Evolutionary conservation across 2,329 filamentous ascomycete species (phyloP), one percentile per base, ranked within the genome.

Genomic region (Chaetomium strumarium): DNA sequence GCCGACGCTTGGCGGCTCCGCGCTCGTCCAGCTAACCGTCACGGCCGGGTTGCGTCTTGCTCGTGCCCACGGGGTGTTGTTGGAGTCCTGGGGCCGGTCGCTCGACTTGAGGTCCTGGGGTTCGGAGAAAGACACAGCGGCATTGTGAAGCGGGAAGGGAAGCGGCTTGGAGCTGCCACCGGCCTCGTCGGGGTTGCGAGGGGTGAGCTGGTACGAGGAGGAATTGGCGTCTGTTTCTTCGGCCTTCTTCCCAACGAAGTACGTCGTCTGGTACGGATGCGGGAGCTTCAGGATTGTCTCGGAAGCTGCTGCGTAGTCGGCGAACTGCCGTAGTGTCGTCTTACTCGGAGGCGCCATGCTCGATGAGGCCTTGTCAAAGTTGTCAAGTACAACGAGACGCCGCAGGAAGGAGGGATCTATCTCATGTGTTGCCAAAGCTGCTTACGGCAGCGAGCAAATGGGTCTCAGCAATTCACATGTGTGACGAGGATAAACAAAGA

Each of bases 41-140:
- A 75, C 72, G 49, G 70, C 69, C 3, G 78, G 77, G 4, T 75
- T 76, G 53, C 78, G 74, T 34, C 77, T 69, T n/a, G 77, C 74
- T n/a, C 78, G 70, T 6, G 73, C 78, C 78, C 78, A 81, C 45
- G 75, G 67, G 42, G 75, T 77, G 66, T 81, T 81, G 66, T 79
- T 77, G 52, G 75, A 77, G 33, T 71, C 71, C 47, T 67, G 59
- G 24, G 65, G 65, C n/a, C 64, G 56, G 49, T 65, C 62, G 39
- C 63, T 60, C 17, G 64, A 66, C 48, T 65, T 66, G 57, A 66
- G 60, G 43, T 64, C 59, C 40, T 62, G 56, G 19, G 68, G 68
- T 30, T 66, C 68, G 30, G 67, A 61, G 58, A 66, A 63, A 46
- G 53, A 59, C 46, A 67, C 45, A n/a, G 57, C 55, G 24, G 62